Percentiles rank a stretch among this genome's conserved stretches.
phyloP scores from a whole-genome alignment of 1,284 basidiomycete species.

The Polyporus tsugae region DNA sequence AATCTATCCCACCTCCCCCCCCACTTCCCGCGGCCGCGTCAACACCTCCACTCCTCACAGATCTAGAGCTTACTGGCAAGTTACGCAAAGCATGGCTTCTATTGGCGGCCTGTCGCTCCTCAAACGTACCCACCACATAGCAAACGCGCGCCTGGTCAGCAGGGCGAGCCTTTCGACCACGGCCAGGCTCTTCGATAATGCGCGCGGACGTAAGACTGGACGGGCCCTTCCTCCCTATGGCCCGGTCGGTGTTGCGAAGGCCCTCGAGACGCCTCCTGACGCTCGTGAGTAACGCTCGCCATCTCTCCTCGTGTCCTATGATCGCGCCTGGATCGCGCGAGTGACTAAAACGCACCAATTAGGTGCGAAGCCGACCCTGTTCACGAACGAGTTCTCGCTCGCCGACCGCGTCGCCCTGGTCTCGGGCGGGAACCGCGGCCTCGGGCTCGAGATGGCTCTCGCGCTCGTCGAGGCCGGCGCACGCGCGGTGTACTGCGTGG shows the following conservation, averaged over 20 bases:
- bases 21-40: neutral
- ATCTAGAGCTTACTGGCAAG: neutral
- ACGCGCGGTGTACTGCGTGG: constrained; percentile 78
- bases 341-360: neutral
- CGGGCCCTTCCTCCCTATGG: constrained; percentile 58
- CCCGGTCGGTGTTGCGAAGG: constrained; percentile 69
- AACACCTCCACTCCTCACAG: neutral
- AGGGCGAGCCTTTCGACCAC: constrained; percentile 27
- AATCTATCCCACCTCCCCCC: no score
- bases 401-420: constrained; percentile 79
- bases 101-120: constrained; percentile 10
- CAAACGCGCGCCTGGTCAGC: neutral
- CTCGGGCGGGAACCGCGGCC: constrained; percentile 82
- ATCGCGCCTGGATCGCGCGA: no score
- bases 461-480: constrained; percentile 82
- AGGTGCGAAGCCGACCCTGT: constrained; percentile 48
- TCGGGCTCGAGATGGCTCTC: constrained; percentile 86
- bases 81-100: constrained; percentile 18
- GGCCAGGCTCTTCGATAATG: constrained; percentile 24
- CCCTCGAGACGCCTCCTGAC: constrained; percentile 50
- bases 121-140: constrained; percentile 4
- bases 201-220: constrained; percentile 40
- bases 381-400: constrained; percentile 77
- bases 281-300: constrained; percentile 20
- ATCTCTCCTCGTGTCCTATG: neutral